Evolutionary conservation across 345 rosid species (phyloP), one percentile per base, ranked within the genome.

Genomic region (Syzygium grande): DNA sequence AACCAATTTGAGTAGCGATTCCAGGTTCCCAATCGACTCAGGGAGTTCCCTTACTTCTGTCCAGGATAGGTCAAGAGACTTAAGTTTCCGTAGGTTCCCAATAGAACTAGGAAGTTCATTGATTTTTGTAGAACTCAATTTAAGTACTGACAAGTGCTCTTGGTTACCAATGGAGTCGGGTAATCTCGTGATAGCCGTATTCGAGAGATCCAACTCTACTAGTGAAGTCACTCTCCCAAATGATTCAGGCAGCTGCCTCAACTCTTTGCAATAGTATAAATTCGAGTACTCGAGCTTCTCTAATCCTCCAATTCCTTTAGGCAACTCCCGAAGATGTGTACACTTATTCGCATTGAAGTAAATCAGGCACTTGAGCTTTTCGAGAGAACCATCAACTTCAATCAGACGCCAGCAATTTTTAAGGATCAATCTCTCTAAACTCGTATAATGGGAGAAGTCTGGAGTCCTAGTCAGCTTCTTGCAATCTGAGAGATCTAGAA

Each of bases 381-480:
- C 84, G 22, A 92, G 87, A 65, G 94, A 92, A 29, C 51, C 78
- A 41, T 90, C 89, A 68, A 91, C 54, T 58, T 79, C 51, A 53
- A 63, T 58, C 89, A 92, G 87, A 3, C 63, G 84, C 34, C 21
- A 51, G 86, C 94, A 91, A 8, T 87, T 86, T 89, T 89, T 84
- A 30, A 90, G 89, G 25, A 77, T 86, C 88, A 92, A 49, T 61
- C 23, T 86, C 90, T 91, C 90, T 23, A 91, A 91, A 61, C 56
- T 29, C 51, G 86, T 88, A 21, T 88, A 87, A 16, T 86, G 87
- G 7, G 85, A 73, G 51, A 91, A 84, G 56, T 89, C 85, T 7
- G 93, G 92, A 11, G 90, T 88, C 51, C 19, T 87, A 6, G 87
- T 79, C 34, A 91, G 86, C 38, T 34, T 34, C 38, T 34, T 3